Evolutionary conservation across 805 yeast genomes (phyloP).

Genomic region (Tetrapisispora arboricola): DNA sequence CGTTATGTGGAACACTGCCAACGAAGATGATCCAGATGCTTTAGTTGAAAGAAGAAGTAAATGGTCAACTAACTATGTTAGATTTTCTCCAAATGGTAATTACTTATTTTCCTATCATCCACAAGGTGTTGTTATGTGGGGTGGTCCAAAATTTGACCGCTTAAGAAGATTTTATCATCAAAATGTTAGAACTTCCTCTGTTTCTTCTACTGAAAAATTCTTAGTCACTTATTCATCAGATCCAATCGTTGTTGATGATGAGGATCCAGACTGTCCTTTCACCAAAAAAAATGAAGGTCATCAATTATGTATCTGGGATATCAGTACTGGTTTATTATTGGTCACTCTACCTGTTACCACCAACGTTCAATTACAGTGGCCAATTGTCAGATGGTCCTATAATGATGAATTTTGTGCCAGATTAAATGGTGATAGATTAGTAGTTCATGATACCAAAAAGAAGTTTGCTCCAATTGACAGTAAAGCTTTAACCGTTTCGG

Average conservation of each 20-base stretch:
- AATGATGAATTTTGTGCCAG: conserved; percentile 93
- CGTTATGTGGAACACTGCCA: conserved; percentile 74
- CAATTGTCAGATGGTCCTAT: conserved; percentile 88
- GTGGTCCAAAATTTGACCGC: conserved; percentile 70
- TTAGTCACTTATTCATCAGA: conserved; percentile 84
- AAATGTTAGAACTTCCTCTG: conserved; percentile 79
- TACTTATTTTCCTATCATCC: conserved; percentile 80
- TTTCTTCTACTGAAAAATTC: conserved; percentile 85
- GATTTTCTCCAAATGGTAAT: conserved; percentile 90
- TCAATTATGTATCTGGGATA: conserved; percentile 87
- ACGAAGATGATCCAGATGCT: conserved; percentile 54
- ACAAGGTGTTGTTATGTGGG: conserved; percentile 94
- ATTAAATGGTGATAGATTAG: conserved; percentile 84
- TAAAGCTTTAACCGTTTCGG: conserved; percentile 73
- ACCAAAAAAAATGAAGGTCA: conserved; percentile 85
- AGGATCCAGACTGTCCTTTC: conserved; percentile 66
- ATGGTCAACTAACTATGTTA: conserved; percentile 81
- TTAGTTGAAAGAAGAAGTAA: conserved; percentile 69
- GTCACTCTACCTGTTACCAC: conserved; percentile 83
- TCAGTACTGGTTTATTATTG: conserved; percentile 68
- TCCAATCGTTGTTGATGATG: conserved; percentile 58
- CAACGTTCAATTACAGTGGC: conserved; percentile 78
- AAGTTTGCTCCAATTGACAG: conserved; percentile 75
- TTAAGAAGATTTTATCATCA: conserved; percentile 77
- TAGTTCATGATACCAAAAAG: conserved; percentile 71